Percentiles rank a stretch among this genome's conserved stretches.
Evolutionary conservation across 768 basidiomycete genomes (phyloP).

Genomic region (Tulasnella sp.): DNA sequence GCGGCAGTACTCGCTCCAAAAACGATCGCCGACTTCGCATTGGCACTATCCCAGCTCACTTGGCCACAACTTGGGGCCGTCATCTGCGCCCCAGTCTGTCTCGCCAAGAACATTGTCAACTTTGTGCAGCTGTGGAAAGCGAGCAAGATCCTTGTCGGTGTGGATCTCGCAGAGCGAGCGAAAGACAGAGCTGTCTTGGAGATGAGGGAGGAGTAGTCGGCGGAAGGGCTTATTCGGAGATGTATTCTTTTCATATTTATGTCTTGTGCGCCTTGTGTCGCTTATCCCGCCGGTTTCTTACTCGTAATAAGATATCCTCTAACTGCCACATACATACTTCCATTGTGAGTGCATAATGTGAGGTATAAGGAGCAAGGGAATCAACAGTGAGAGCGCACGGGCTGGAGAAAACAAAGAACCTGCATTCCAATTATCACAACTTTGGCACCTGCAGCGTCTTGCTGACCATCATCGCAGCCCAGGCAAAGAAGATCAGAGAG

Average conservation of each 20-base stretch:
- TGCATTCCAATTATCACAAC: slow-evolving; percentile 40
- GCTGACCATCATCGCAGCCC: slow-evolving; percentile 97
- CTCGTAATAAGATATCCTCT: too few relatives aligned
- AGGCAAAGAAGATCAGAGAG: slow-evolving; percentile 63
- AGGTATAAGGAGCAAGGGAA: too few relatives aligned
- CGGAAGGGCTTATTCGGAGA: too few relatives aligned
- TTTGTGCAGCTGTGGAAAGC: slow-evolving; percentile 98
- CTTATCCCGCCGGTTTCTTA: too few relatives aligned
- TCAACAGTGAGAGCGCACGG: too few relatives aligned
- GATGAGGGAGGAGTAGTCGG: slow-evolving; percentile 10
- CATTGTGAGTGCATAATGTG: too few relatives aligned
- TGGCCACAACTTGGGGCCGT: slow-evolving; percentile 67
- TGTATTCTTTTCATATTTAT: too few relatives aligned
- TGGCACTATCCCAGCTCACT: slow-evolving; percentile 37
- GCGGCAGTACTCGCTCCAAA: not conserved
- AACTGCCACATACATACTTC: too few relatives aligned
- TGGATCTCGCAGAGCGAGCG: slow-evolving; percentile 79
- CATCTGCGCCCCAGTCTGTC: slow-evolving; percentile 53
- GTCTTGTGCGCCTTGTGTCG: too few relatives aligned
- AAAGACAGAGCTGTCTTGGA: slow-evolving; percentile 7
- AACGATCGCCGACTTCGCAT: slow-evolving; percentile 28
- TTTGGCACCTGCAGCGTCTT: slow-evolving; percentile 89
- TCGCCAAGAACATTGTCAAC: slow-evolving; percentile 85
- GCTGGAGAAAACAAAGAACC: too few relatives aligned
- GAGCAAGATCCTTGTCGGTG: slow-evolving; percentile 78